These are phyloP conservation scores for Amanita muscaria DNA, from an alignment of 768 basidiomycete genomes.

Conservation along the genomic window DNA sequence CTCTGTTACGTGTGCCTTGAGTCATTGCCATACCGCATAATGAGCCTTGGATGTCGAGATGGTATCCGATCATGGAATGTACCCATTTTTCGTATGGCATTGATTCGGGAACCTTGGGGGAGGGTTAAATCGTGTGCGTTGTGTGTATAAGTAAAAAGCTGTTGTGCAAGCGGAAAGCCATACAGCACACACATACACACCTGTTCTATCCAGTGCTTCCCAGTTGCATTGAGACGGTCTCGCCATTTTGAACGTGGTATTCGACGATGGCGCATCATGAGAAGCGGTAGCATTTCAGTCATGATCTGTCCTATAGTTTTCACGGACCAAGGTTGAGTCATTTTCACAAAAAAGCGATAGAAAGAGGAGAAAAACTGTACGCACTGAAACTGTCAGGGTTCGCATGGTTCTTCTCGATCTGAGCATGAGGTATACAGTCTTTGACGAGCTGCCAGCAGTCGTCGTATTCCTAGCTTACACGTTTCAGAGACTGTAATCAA, in stretches of 20 bases:
- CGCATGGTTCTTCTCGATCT: conserved; percentile 43
- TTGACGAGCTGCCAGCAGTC: conserved; percentile 51
- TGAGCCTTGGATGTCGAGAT: conserved; percentile 58
- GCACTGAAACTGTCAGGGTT: conserved; percentile 62
- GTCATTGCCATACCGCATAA: conserved; percentile 82
- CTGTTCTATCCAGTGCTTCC: conserved; percentile 82
- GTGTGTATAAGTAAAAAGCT: too few species aligned
- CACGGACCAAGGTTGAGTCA: conserved; percentile 6
- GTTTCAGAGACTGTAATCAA: not conserved
- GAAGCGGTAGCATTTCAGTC: conserved; percentile 64
- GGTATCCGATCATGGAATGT: conserved; percentile 74
- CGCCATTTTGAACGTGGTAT: conserved; percentile 71
- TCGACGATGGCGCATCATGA: conserved; percentile 81
- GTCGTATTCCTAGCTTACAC: conserved; percentile 66
- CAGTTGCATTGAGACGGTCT: conserved; percentile 48
- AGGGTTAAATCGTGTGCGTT: not conserved
- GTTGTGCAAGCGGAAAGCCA: not conserved
- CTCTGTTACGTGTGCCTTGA: conserved; percentile 65
- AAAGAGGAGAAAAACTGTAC: too few species aligned
- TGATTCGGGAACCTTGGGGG: conserved; percentile 41
- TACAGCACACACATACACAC: conserved; percentile 22
- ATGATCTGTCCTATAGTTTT: conserved; percentile 50
- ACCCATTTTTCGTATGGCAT: conserved; percentile 57
- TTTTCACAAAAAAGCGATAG: too few species aligned
- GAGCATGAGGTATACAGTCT: conserved; percentile 51